Base-by-base conservation (phyloP, 306 rosid species). In the Malus asiatica region DNA sequence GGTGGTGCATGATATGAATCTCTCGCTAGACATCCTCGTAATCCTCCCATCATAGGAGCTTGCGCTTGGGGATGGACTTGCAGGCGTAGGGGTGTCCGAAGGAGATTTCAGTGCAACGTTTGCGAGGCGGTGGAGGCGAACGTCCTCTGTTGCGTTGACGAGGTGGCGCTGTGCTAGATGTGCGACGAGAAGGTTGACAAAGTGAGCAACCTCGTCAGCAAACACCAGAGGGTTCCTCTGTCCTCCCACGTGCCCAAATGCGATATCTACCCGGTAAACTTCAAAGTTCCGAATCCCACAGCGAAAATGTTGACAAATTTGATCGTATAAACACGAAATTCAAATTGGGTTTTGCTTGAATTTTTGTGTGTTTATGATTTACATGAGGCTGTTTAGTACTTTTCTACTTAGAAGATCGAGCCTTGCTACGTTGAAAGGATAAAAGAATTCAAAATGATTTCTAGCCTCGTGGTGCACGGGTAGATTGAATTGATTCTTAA, bases 131-230 rank as follows among this genome's bases (percentile, higher is more conserved):
- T 91, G 8, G 99, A 95, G 86, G 99, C 99, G 3, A 85, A 78
- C 83, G 97, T 95, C 42, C 82, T 95, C 12, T 92, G 97, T 73
- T 95, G 99, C 70, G 97, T 97, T 5, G 99, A 92, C 60, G 97
- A 95, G 83, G 99, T 93, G 18, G 97, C 97, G 29, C 78, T 95
- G 46, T 95, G 99, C 76, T 89, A 91, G 92, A 90, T 86, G 6
- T 95, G 97, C 74, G 97, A 95, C 67, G 86, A 92, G 84, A 95
- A 90, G 80, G 86, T 92, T 84, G 97, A 95, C 76, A 93, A 96
- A 2, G 97, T 97, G 60, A 95, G 92, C 75, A 95, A 95, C 84
- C 97, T 95, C 15, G 99, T 96, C 10, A 78, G 89, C 80, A 92
- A 89, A 79, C 99, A 95, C 83, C 97, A 95, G 83, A 33, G 87